Evolutionary conservation across 768 basidiomycete genomes (phyloP).

Genomic region (Terana coerulea): DNA sequence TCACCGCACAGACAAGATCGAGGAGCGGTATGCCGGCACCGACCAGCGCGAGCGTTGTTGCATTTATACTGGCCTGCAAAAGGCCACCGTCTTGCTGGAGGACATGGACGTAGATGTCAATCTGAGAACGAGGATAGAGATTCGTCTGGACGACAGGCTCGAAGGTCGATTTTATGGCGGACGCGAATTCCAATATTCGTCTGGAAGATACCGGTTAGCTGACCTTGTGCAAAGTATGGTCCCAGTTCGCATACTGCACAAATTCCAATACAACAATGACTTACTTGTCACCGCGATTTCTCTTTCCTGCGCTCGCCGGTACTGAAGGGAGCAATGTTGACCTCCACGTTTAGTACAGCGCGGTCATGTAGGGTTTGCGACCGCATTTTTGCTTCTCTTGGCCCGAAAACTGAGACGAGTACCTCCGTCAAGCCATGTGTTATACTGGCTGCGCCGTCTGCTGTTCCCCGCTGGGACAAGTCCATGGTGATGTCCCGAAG

Average conservation of each 20-base stretch:
- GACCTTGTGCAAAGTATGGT: background rate
- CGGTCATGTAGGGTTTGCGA: constrained; percentile 83
- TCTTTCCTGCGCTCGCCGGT: constrained; percentile 73
- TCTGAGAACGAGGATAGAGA: constrained; percentile 89
- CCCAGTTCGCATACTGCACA: background rate
- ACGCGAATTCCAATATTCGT: constrained; percentile 81
- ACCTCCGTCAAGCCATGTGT: constrained; percentile 91
- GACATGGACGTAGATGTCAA: constrained; percentile 91
- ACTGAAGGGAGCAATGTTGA: constrained; percentile 84
- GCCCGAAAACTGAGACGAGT: constrained; percentile 85
- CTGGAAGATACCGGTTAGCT: constrained; percentile 36
- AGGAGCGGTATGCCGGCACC: constrained; percentile 86
- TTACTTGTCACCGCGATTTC: constrained; percentile 85
- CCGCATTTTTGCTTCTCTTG: constrained; percentile 81
- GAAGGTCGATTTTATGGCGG: constrained; percentile 89
- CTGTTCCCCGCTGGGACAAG: constrained; percentile 66
- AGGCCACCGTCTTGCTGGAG: constrained; percentile 93
- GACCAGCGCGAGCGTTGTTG: constrained; percentile 87
- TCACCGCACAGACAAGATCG: constrained; percentile 89
- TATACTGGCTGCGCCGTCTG: constrained; percentile 83
- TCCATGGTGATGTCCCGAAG: constrained; percentile 79
- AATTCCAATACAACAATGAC: constrained; percentile 25
- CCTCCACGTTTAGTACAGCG: constrained; percentile 86
- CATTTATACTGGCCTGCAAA: constrained; percentile 79
- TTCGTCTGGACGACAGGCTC: constrained; percentile 90